These are phyloP conservation scores for Beauveria asiatica DNA, from an alignment of 2,329 filamentous ascomycete genomes.

Conservation along the genomic window DNA sequence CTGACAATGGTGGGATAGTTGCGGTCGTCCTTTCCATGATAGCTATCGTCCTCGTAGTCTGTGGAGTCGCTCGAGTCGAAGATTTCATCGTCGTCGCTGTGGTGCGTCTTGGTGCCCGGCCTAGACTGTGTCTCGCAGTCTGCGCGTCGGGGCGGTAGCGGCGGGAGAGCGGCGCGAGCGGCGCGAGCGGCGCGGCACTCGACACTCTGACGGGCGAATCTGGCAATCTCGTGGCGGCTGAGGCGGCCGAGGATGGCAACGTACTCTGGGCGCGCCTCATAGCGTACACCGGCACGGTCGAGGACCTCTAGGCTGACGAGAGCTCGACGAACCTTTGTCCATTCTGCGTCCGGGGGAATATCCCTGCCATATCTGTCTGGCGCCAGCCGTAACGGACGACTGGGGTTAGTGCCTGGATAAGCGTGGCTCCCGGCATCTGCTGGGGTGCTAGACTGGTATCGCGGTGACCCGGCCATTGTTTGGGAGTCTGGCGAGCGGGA, in stretches of 20 bases:
- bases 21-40: constrained; percentile 21
- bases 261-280: constrained; percentile 51
- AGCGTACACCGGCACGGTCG: constrained; percentile 45
- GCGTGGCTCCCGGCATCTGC: constrained; percentile 17
- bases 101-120: constrained; percentile 23
- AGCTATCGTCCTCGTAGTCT: constrained; percentile 26
- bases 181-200: constrained; percentile 36
- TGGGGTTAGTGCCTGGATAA: background rate
- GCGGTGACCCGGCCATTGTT: constrained; percentile 30
- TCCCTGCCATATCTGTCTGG: constrained; percentile 49
- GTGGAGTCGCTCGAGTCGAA: constrained; percentile 25
- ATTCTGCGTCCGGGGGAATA: constrained; percentile 48
- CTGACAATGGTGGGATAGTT: constrained; percentile 30
- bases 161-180: constrained; percentile 18
- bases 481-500: constrained; percentile 25
- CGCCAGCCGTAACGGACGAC: constrained; percentile 31
- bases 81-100: constrained; percentile 22
- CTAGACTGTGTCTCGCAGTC: constrained; percentile 14
- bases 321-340: constrained; percentile 49
- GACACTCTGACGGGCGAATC: constrained; percentile 40
- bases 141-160: constrained; percentile 4
- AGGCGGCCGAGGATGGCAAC: constrained; percentile 52
- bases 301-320: constrained; percentile 52
- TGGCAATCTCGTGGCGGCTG: constrained; percentile 40
- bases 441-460: constrained; percentile 32